Evolutionary conservation across 306 rosid genomes (phyloP), one percentile per base, ranked within the genome.

Genomic region (Cicer arietinum): DNA sequence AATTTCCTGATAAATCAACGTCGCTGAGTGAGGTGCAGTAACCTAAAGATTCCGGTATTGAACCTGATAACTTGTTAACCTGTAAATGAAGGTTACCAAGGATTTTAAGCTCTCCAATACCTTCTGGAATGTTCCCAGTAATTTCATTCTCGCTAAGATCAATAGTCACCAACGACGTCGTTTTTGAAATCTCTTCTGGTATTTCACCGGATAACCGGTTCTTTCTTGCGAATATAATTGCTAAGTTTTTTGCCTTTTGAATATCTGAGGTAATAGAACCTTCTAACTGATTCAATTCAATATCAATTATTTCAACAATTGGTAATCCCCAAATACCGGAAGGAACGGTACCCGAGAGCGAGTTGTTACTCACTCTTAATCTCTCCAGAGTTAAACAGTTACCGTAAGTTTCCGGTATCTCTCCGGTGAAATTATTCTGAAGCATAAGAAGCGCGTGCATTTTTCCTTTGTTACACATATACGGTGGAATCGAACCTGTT

Each of bases 311-410:
- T 8, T 73, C 62, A 10, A 53, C 68, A 1, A 79, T 82, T 1
- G 98, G 98, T 7, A 95, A 45, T 5, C 98, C 98, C 99, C 98
- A 95, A 4, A 95, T 79, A 9, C 86, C 81, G 0, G 90, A 42
- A 0, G 99, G 98, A 13, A 95, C 73, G 0, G 67, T 41, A 7
- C 99, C 99, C 3, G 91, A 73, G 65, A 95, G 98, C 1, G 86
- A 92, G 85, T 94, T 94, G 8, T 80, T 8, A 67, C 81, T 86
- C 5, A 94, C 97, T 63, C 99, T 85, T 59, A 94, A 84, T 3
- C 99, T 78, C 1, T 1, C n/a, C 40, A 94, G 12, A 5, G 83
- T 82, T 11, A 8, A 43, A 79, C 99, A 94, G 40, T 79, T 63
- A 0, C 79, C 89, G 18, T 94, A 94, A 1, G 6, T 89, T 0